These are phyloP conservation scores for Nasturtium officinale DNA, from an alignment of 345 rosid genomes.

Conservation along the genomic window DNA sequence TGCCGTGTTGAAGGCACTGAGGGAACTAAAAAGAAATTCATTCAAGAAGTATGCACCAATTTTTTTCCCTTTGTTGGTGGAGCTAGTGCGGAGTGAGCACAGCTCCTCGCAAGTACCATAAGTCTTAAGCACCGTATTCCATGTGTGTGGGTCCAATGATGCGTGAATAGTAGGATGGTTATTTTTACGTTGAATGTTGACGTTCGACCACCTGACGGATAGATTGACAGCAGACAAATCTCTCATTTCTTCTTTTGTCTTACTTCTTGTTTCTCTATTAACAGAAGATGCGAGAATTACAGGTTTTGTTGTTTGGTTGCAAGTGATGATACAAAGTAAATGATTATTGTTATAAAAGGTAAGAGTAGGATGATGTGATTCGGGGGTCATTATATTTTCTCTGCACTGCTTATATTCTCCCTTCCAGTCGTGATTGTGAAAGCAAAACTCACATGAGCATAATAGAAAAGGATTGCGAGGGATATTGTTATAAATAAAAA, in stretches of 20 bases:
- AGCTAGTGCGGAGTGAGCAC: constrained; percentile 81
- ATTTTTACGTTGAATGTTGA: constrained; percentile 14
- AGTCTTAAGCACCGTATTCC: constrained; percentile 65
- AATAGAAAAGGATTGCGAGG: not conserved
- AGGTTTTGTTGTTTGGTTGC: constrained; percentile 18
- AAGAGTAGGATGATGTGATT: constrained; percentile 13
- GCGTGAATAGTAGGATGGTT: constrained; percentile 26
- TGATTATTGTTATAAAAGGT: constrained; percentile 25
- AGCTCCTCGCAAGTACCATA: constrained; percentile 77
- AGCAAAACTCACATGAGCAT: constrained; percentile 19
- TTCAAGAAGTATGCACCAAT: constrained; percentile 56
- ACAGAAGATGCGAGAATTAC: constrained; percentile 12
- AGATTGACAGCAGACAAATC: constrained; percentile 29
- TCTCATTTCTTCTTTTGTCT: not conserved
- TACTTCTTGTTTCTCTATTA: constrained; percentile 3
- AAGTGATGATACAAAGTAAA: constrained; percentile 26
- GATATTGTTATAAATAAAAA: not conserved
- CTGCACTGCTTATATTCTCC: not conserved
- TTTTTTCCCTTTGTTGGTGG: constrained; percentile 76
- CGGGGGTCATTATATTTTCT: not conserved
- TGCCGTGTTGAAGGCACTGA: constrained; percentile 59
- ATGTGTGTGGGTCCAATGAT: constrained; percentile 70
- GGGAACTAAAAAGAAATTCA: constrained; percentile 54
- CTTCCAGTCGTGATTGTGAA: constrained; percentile 11
- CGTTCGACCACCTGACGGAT: constrained; percentile 22